phyloP scores from a whole-genome alignment of 2,329 filamentous ascomycete species.

The Berkeleyomyces rouxiae region DNA sequence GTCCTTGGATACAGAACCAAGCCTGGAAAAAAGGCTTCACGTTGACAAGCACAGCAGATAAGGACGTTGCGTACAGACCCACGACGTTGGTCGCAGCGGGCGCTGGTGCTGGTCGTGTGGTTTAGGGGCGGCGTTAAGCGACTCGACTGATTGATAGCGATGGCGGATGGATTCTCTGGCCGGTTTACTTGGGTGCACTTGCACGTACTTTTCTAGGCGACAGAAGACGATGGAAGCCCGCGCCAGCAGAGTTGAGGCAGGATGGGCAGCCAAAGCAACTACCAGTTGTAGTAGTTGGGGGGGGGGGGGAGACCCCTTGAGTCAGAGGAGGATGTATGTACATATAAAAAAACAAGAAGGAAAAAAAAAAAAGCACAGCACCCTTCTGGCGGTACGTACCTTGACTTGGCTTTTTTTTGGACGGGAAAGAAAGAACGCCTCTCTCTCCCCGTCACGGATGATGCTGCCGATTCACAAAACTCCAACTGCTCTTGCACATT shows the following conservation, averaged over 20 bases:
- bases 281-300: not conserved
- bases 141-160: not conserved
- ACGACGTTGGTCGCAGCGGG: not conserved
- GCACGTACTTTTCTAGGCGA: not conserved
- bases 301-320: not conserved
- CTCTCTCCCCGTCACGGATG: not conserved
- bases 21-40: not conserved
- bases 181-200: too few relatives aligned
- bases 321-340: not conserved
- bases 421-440: too few relatives aligned
- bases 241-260: not conserved
- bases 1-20: not conserved
- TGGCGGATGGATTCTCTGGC: too few relatives aligned
- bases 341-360: not conserved
- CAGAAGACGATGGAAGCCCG: slow-evolving; percentile 6
- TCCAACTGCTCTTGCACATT: not conserved
- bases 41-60: not conserved
- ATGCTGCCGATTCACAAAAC: not conserved
- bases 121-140: not conserved
- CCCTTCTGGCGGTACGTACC: not conserved
- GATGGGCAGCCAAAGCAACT: not conserved
- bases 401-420: too few relatives aligned
- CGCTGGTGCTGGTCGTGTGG: not conserved
- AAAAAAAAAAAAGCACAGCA: not conserved
- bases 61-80: not conserved